Evolutionary conservation across 2,329 filamentous ascomycete genomes (phyloP).

Genomic region (Aspergillus fructus): DNA sequence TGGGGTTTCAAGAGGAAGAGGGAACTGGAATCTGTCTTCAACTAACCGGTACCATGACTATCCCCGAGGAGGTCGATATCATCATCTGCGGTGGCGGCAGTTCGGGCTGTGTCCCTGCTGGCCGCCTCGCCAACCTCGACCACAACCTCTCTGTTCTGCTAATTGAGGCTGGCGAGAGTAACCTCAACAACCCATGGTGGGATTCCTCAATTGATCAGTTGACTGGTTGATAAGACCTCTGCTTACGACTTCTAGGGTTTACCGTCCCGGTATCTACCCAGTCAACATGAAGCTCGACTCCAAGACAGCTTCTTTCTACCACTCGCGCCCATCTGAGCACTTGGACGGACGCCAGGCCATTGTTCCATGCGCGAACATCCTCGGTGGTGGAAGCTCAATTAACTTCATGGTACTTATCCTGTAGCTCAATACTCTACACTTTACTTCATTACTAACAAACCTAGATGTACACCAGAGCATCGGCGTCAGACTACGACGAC

Average conservation of each 20-base stretch:
- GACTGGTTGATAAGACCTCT: neutral
- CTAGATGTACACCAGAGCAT: conserved; percentile 71
- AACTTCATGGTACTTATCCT: conserved; percentile 65
- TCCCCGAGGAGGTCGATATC: conserved; percentile 78
- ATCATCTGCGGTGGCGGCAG: conserved; percentile 76
- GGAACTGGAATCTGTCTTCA: neutral
- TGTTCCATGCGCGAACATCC: conserved; percentile 71
- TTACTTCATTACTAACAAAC: neutral
- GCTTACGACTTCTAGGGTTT: conserved; percentile 53
- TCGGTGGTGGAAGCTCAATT: conserved; percentile 72
- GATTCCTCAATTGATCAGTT: neutral
- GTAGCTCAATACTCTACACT: neutral
- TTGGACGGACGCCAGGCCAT: conserved; percentile 69
- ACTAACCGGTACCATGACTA: conserved; percentile 46
- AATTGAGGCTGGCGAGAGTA: conserved; percentile 70
- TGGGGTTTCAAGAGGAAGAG: neutral
- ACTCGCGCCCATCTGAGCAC: conserved; percentile 71
- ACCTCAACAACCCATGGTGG: conserved; percentile 71
- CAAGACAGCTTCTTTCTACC: conserved; percentile 79
- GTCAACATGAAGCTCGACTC: conserved; percentile 77
- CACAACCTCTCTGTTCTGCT: conserved; percentile 70
- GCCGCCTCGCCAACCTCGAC: conserved; percentile 69
- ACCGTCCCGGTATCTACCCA: conserved; percentile 73
- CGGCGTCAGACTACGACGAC: conserved; percentile 72
- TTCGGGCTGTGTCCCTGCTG: conserved; percentile 43